Evolutionary conservation across 163 green algal species (phyloP).

Genomic region (Scenedesmus sp.): DNA sequence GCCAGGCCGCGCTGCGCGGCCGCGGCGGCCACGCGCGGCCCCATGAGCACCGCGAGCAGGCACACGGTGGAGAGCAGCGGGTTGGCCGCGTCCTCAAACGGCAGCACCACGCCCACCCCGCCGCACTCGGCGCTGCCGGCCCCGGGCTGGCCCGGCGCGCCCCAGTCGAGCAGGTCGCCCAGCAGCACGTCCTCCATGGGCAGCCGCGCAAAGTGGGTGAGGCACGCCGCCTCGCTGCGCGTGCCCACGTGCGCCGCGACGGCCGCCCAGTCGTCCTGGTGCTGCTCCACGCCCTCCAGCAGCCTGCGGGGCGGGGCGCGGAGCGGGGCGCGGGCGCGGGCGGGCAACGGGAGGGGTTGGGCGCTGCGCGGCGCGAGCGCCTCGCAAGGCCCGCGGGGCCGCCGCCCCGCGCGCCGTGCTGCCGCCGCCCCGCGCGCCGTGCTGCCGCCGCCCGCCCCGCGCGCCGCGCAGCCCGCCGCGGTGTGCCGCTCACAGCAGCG

Average conservation of each 20-base stretch:
- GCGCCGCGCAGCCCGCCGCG: too few species aligned
- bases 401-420: too few species aligned
- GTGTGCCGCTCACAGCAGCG: slow-evolving; percentile 66
- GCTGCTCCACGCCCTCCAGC: slow-evolving; percentile 80
- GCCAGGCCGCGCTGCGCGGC: slow-evolving; percentile 83
- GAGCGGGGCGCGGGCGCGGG: too few species aligned
- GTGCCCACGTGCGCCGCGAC: slow-evolving; percentile 90
- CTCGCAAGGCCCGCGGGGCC: too few species aligned
- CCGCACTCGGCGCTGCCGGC: neutral
- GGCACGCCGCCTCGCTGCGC: slow-evolving; percentile 76
- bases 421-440: too few species aligned
- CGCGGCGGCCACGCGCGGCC: slow-evolving; percentile 81
- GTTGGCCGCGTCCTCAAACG: slow-evolving; percentile 86
- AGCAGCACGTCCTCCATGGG: slow-evolving; percentile 87
- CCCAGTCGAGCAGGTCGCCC: neutral
- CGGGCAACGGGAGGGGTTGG: too few species aligned
- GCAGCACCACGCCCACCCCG: slow-evolving; percentile 45
- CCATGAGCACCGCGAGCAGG: slow-evolving; percentile 40
- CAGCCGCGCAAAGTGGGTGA: slow-evolving; percentile 90
- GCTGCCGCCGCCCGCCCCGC: too few species aligned
- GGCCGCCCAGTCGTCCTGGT: slow-evolving; percentile 87
- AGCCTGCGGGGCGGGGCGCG: slow-evolving; percentile 35
- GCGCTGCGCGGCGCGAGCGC: too few species aligned
- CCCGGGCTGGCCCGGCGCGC: neutral
- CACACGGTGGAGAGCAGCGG: slow-evolving; percentile 83